Evolutionary conservation across 805 yeast species (phyloP).

Genomic region (Teunomyces gatunensis): DNA sequence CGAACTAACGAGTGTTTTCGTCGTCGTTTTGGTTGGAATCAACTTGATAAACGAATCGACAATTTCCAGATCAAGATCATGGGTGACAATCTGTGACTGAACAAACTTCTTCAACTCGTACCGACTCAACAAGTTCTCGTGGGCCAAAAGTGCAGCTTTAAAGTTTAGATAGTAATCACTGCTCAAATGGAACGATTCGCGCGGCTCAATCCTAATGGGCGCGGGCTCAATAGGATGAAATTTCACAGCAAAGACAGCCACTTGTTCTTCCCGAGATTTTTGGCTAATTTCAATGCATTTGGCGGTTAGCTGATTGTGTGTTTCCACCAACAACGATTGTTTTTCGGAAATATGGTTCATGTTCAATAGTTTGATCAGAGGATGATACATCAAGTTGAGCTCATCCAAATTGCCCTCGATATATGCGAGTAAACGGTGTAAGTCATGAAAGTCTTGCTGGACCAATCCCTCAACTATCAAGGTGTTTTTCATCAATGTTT

Average conservation of each 20-base stretch:
- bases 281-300: neutral
- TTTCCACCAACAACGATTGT: neutral
- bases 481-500: neutral
- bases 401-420: constrained; percentile 14
- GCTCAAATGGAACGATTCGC: neutral
- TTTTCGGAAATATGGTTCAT: constrained; percentile 9
- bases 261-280: neutral
- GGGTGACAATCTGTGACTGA: constrained; percentile 8
- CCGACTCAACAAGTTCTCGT: constrained; percentile 5
- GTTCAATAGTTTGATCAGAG: constrained; percentile 12
- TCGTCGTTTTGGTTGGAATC: constrained; percentile 13
- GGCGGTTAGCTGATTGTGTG: neutral
- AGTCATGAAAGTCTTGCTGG: constrained; percentile 12
- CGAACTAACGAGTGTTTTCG: constrained; percentile 1
- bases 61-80: constrained; percentile 4
- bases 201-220: neutral
- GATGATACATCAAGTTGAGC: constrained; percentile 12
- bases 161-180: neutral
- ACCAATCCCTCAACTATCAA: constrained; percentile 11
- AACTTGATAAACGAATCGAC: constrained; percentile 14
- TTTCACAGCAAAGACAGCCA: neutral
- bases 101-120: constrained; percentile 10
- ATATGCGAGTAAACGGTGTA: constrained; percentile 8
- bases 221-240: neutral
- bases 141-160: neutral